These are phyloP conservation scores for Xylaria sp. DNA, from an alignment of 2,329 filamentous ascomycete genomes.

Conservation along the genomic window DNA sequence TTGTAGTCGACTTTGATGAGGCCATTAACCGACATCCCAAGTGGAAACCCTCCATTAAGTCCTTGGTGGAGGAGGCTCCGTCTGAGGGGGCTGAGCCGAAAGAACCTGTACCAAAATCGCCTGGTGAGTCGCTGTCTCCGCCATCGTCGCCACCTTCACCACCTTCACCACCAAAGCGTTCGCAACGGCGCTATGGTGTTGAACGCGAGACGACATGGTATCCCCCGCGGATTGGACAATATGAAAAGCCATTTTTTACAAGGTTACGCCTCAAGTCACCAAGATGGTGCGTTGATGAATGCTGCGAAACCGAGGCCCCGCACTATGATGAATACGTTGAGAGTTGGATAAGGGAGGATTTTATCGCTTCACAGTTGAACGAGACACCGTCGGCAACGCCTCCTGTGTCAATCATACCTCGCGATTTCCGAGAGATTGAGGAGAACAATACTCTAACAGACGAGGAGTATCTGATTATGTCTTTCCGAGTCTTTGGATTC, in stretches of 20 bases:
- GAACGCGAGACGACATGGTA: too few species aligned
- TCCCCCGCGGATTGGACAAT: too few species aligned
- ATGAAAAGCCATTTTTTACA: too few species aligned
- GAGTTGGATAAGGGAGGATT: constrained; percentile 3
- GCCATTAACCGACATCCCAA: constrained; percentile 26
- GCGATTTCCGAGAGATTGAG: neutral
- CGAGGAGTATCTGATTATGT: constrained; percentile 38
- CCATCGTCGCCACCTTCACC: too few species aligned
- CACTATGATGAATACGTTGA: constrained; percentile 17
- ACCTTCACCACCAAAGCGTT: too few species aligned
- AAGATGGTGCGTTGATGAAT: constrained; percentile 5
- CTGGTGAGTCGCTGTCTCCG: neutral
- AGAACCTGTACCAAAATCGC: neutral
- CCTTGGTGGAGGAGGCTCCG: neutral
- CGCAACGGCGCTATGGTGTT: too few species aligned
- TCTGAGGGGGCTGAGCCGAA: too few species aligned
- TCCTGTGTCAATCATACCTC: neutral
- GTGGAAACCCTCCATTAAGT: constrained; percentile 15
- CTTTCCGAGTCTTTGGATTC: constrained; percentile 43
- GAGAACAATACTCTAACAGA: constrained; percentile 12
- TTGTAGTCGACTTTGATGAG: constrained; percentile 34
- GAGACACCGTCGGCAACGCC: too few species aligned
- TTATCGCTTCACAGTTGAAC: constrained; percentile 1
- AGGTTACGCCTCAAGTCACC: neutral
- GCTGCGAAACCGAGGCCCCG: constrained; percentile 5